Percentiles rank a stretch among this genome's conserved stretches.
phyloP scores from a whole-genome alignment of 164 flowering plant species.

The Houttuynia cordata region DNA sequence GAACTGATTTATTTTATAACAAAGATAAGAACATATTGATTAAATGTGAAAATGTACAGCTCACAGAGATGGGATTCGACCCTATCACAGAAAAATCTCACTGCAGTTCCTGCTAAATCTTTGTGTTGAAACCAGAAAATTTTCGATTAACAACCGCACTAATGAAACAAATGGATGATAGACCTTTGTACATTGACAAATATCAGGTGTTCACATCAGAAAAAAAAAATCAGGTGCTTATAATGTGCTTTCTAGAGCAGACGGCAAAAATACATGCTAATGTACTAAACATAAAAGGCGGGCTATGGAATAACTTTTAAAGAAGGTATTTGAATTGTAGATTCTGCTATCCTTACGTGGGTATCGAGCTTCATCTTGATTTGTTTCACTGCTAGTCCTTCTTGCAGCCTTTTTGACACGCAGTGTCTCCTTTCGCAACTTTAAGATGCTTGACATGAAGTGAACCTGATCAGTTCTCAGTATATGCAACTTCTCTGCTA shows the following conservation, averaged over 20 bases:
- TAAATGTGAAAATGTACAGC: conserved; percentile 64
- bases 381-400: not conserved
- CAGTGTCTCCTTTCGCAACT: not conserved
- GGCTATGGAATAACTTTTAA: too few species aligned
- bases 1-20: too few species aligned
- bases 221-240: too few species aligned
- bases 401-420: too few species aligned
- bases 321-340: not conserved
- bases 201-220: too few species aligned
- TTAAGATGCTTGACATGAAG: not conserved
- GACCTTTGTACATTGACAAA: not conserved
- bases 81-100: conserved; percentile 31
- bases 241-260: too few species aligned
- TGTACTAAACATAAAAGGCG: too few species aligned
- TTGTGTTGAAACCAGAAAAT: conserved; percentile 39
- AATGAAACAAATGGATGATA: not conserved
- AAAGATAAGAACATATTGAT: too few species aligned
- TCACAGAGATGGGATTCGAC: conserved; percentile 61
- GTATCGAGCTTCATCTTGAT: not conserved
- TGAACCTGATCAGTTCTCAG: not conserved
- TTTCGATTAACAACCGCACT: not conserved
- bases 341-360: not conserved
- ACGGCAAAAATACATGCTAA: too few species aligned
- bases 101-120: conserved; percentile 27
- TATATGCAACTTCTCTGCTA: not conserved